Percentiles rank a stretch among this genome's conserved stretches.
Evolutionary conservation across 768 basidiomycete genomes (phyloP).

Genomic region (Cyclocybe cylindracea): DNA sequence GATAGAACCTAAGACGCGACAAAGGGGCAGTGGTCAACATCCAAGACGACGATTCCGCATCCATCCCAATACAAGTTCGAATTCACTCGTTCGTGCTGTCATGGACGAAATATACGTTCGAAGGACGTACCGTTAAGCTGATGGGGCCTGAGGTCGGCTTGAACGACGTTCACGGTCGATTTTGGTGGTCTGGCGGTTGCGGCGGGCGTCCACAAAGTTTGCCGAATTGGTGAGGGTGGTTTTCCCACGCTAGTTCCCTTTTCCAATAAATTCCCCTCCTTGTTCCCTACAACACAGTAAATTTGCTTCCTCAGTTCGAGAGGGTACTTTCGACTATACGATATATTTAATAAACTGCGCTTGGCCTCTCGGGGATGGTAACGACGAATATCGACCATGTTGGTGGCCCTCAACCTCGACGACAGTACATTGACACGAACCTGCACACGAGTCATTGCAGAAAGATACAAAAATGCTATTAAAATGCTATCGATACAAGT

Average conservation of each 20-base stretch:
- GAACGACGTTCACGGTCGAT: constrained; percentile 46
- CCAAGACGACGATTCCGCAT: constrained; percentile 34
- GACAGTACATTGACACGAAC: background rate
- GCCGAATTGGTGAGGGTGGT: constrained; percentile 23
- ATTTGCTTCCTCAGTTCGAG: background rate
- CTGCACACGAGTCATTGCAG: background rate
- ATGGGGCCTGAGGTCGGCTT: constrained; percentile 41
- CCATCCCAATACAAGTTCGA: constrained; percentile 39
- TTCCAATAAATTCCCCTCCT: constrained; percentile 11
- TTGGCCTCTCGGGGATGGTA: no score
- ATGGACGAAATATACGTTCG: constrained; percentile 12
- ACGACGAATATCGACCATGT: no score
- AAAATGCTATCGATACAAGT: background rate
- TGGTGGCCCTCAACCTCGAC: no score
- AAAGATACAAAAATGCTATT: background rate
- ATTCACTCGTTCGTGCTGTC: constrained; percentile 32
- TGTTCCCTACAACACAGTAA: background rate
- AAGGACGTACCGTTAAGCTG: constrained; percentile 47
- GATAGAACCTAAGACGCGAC: constrained; percentile 31
- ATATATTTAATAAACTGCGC: no score
- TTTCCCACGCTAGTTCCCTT: constrained; percentile 35
- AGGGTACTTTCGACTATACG: background rate
- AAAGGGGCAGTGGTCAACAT: constrained; percentile 33
- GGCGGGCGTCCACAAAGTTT: constrained; percentile 32
- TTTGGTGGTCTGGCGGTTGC: constrained; percentile 38